Percentiles rank a stretch among this genome's conserved stretches.
phyloP scores from a whole-genome alignment of 805 yeast species.

The Saturnispora ahearnii region DNA sequence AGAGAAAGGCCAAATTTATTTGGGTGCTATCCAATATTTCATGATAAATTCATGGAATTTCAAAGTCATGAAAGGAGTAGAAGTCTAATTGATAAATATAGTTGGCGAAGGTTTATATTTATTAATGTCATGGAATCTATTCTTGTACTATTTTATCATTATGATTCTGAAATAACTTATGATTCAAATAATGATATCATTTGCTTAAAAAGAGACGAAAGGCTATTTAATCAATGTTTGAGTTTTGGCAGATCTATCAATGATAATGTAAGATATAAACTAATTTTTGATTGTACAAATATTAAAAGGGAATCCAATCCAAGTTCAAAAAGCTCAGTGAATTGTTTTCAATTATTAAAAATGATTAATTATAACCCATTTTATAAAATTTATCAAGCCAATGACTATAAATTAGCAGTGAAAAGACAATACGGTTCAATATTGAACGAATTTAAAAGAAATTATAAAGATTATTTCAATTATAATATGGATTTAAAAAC shows the following conservation, averaged over 20 bases:
- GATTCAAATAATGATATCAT: background rate
- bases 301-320: background rate
- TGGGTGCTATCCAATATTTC: constrained; percentile 3
- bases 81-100: background rate
- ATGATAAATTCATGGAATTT: constrained; percentile 1
- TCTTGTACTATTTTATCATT: background rate
- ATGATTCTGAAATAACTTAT: background rate
- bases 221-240: background rate
- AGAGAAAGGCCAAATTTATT: background rate
- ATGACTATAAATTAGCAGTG: background rate
- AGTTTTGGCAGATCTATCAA: background rate
- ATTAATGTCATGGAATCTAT: background rate
- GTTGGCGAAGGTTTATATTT: constrained; percentile 3
- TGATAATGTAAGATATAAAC: background rate
- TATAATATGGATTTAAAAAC: background rate
- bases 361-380: background rate
- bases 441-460: background rate
- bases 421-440: background rate
- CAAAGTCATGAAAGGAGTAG: background rate
- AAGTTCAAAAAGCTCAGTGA: background rate
- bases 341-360: background rate
- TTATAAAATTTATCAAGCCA: background rate
- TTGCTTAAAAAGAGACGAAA: background rate
- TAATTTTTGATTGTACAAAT: background rate
- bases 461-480: background rate